Base-by-base conservation (phyloP, 192 early-diverging fungal genomes). In the Endogone sp. region DNA sequence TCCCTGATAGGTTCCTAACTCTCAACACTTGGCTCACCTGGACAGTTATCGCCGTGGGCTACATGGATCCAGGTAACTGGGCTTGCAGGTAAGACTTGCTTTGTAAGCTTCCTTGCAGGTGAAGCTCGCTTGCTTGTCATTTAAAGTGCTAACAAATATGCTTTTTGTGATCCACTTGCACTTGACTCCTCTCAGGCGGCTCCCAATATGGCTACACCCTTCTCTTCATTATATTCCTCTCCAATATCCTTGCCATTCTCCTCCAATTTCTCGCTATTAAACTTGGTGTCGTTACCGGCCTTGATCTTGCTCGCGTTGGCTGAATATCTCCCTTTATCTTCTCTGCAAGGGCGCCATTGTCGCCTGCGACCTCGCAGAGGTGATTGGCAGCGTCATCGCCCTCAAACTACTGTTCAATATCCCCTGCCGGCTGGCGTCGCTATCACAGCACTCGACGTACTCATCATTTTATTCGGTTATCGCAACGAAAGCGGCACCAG, bases 11-110 rank as follows among this genome's bases (percentile, higher is more conserved):
- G n/a, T 49, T 49, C 16, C 16, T 49, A 49, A 11, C 9, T 49
- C 9, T 49, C 37, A 49, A 49, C n/a, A n/a, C n/a, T 13, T 28
- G n/a, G n/a, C n/a, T n/a, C n/a, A n/a, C n/a, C n/a, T 57, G n/a
- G 29, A 27, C 63, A 82, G 80, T 82, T 22, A 70, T 83, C n/a
- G 80, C 78, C n/a, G 85, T 90, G 8, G 88, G 88, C 23, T 91
- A 87, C 79, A 72, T 89, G 71, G 92, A 94, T 81, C 93, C 93
- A 32, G 92, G 92, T 54, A 94, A 94, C 80, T 94, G 92, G 92
- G 92, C 92, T 92, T 20, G 79, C 85, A 30, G 84, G 79, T 76
- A 49, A 27, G 1, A 25, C 2, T 62, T 22, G 29, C 32, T 2
- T 16, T 3, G 27, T 25, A n/a, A n/a, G n/a, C n/a, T n/a, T n/a